Evolutionary conservation across 2,329 filamentous ascomycete species (phyloP), one percentile per base, ranked within the genome.

Genomic region (Cladosporium austrohemisphaericum): DNA sequence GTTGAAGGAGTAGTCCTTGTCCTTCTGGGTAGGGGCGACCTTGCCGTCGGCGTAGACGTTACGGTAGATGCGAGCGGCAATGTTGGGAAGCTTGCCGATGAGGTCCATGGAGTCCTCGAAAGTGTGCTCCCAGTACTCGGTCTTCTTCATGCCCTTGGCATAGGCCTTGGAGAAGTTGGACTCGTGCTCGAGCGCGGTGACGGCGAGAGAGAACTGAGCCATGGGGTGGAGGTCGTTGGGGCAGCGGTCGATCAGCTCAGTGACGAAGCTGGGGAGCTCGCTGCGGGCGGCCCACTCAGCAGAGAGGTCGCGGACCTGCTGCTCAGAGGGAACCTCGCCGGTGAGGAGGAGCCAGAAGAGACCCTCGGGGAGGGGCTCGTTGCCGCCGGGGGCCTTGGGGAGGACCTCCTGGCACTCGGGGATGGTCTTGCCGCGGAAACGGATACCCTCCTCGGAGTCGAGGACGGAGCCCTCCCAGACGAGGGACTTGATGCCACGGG

Each of bases 31-130:
- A 49, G 90, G 72, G 54, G 89, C 88, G 61, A 98, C 92, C 85
- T 97, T 97, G 77, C 93, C 93, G 69, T 95, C 93, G 85, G 97
- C 96, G 88, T 95, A 98, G 72, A 97, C 86, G 74, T 98, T 98
- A 80, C 95, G 93, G 85, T 98, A 98, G 82, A 98, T 98, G 78
- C 90, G 89, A 57, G 93, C 80, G 58, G 93, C 93, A 67, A 98
- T 96, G 72, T 89, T 96, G 71, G 93, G 93, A 65, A 98, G 88
- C 85, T 97, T 97, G 69, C 93, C 93, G 71, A 98, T 98, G 72
- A 98, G 80, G 77, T 98, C 92, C 92, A 98, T 97, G 56, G 91
- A 93, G 78, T 98, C 93, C 83, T 98, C 93, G 68, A 94, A 98
- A 64, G 91, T 96, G 82, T 97, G 91, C 75, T 85, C 84, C 93